Evolutionary conservation across 106 monocot species (phyloP).

Genomic region (Dactylorhiza incarnata): DNA sequence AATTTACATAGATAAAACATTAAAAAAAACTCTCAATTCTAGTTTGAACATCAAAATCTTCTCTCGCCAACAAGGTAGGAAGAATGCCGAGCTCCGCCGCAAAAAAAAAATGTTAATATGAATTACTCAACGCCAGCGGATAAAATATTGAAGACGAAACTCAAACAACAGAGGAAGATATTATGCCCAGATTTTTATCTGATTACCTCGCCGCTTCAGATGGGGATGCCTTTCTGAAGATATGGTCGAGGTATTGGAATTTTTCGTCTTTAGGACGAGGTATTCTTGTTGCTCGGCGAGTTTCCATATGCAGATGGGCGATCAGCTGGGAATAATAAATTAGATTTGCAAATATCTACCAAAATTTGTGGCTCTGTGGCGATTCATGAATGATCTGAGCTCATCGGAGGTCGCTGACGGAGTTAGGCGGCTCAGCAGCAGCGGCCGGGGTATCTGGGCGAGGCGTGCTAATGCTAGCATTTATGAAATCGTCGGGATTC

Average conservation of each 20-base stretch:
- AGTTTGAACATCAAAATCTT: not conserved
- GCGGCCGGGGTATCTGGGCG: conserved; percentile 20
- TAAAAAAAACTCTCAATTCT: too few species aligned
- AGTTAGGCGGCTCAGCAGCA: conserved; percentile 11
- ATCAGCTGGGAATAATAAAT: not conserved
- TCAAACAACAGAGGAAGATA: not conserved
- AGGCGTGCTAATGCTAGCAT: conserved; percentile 23
- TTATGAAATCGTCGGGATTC: conserved; percentile 35
- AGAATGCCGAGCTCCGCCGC: not conserved
- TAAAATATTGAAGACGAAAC: not conserved
- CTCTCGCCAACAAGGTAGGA: not conserved
- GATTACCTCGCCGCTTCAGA: not conserved
- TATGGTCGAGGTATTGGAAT: not conserved
- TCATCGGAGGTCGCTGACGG: conserved; percentile 5
- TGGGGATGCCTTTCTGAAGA: not conserved
- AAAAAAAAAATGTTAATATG: not conserved
- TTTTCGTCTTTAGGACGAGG: not conserved
- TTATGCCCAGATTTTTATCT: not conserved
- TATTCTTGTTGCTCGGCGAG: not conserved
- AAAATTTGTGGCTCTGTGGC: not conserved
- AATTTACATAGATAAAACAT: too few species aligned
- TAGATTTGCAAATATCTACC: not conserved
- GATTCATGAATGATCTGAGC: not conserved
- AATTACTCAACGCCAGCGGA: not conserved
- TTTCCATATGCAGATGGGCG: not conserved